A percentile compares a stretch with the other conserved stretches of the same genome.
Evolutionary conservation across 2,329 filamentous ascomycete genomes (phyloP).

Genomic region (Fusarium tricinctum): DNA sequence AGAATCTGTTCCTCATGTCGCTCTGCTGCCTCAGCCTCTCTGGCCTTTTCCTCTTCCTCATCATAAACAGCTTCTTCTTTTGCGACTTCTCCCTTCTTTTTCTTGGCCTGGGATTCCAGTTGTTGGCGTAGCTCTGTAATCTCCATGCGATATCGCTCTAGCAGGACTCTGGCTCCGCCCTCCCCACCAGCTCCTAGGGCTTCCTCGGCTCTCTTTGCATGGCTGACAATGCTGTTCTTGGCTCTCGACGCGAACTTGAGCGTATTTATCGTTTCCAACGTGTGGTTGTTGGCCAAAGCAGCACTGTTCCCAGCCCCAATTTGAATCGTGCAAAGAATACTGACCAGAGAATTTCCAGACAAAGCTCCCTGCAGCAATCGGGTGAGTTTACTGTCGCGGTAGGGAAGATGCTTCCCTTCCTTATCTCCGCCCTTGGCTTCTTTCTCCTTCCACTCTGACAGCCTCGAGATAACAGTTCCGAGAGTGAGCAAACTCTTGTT

Average conservation of each 20-base stretch:
- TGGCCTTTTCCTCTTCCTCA: slow-evolving; percentile 78
- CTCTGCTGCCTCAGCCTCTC: slow-evolving; percentile 84
- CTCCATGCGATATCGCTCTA: slow-evolving; percentile 95
- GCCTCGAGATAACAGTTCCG: slow-evolving; percentile 91
- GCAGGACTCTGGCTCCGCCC: slow-evolving; percentile 84
- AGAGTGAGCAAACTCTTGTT: slow-evolving; percentile 97
- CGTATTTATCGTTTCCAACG: slow-evolving; percentile 92
- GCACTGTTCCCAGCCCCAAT: slow-evolving; percentile 82
- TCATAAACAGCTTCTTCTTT: slow-evolving; percentile 74
- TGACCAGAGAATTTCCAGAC: slow-evolving; percentile 93
- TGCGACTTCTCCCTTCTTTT: slow-evolving; percentile 69
- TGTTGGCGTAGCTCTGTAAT: slow-evolving; percentile 86
- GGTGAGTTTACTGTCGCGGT: slow-evolving; percentile 97
- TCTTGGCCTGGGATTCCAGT: slow-evolving; percentile 84
- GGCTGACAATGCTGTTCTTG: slow-evolving; percentile 97
- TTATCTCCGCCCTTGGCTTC: slow-evolving; percentile 79
- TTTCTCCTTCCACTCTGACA: slow-evolving; percentile 92
- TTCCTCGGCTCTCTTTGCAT: slow-evolving; percentile 95
- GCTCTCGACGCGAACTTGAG: slow-evolving; percentile 96
- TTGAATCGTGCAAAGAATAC: slow-evolving; percentile 96
- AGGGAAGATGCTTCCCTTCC: slow-evolving; percentile 92
- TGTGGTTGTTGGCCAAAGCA: slow-evolving; percentile 80
- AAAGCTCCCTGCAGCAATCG: slow-evolving; percentile 91
- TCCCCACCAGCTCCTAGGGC: slow-evolving; percentile 85
- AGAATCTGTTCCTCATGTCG: slow-evolving; percentile 97